Percentiles rank a stretch among this genome's conserved stretches.
phyloP scores from a whole-genome alignment of 2,329 filamentous ascomycete genomes.

The Beauveria rudraprayagi region DNA sequence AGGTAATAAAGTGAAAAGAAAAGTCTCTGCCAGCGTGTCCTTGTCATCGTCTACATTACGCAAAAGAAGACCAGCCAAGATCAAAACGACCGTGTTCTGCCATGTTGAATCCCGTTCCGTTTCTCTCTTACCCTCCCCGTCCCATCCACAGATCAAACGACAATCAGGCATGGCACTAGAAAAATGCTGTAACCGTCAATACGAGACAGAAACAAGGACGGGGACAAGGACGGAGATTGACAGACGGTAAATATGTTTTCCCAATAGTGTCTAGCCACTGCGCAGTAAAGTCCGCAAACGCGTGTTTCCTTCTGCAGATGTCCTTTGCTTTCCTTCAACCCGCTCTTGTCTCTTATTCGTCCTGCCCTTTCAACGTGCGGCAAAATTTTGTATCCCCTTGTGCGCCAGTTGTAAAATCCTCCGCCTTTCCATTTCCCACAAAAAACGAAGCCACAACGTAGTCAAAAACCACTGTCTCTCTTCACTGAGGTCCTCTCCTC shows the following conservation, averaged over 20 bases:
- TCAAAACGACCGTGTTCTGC: background rate
- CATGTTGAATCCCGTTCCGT: background rate
- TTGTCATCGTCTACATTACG: slow-evolving; percentile 1
- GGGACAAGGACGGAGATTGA: too few species aligned
- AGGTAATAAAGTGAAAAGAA: background rate
- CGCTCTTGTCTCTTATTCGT: too few species aligned
- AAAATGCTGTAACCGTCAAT: background rate
- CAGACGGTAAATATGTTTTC: too few species aligned
- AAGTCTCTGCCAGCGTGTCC: background rate
- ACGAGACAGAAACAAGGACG: background rate
- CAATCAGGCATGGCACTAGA: background rate
- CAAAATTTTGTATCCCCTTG: background rate
- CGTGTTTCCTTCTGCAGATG: background rate
- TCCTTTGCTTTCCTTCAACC: background rate
- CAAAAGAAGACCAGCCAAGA: background rate
- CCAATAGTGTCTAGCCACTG: background rate
- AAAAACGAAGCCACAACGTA: background rate
- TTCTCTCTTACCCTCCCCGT: background rate
- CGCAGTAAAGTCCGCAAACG: background rate
- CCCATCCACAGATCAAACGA: background rate
- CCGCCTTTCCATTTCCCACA: background rate
- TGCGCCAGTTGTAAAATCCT: slow-evolving; percentile 5
- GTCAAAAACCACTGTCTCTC: background rate
- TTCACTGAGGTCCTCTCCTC: background rate
- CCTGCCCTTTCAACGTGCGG: background rate